Percentiles rank a stretch among this genome's conserved stretches.
These are phyloP conservation scores for Ogataea ganodermae DNA, from an alignment of 805 yeast species.

Conservation along the genomic window DNA sequence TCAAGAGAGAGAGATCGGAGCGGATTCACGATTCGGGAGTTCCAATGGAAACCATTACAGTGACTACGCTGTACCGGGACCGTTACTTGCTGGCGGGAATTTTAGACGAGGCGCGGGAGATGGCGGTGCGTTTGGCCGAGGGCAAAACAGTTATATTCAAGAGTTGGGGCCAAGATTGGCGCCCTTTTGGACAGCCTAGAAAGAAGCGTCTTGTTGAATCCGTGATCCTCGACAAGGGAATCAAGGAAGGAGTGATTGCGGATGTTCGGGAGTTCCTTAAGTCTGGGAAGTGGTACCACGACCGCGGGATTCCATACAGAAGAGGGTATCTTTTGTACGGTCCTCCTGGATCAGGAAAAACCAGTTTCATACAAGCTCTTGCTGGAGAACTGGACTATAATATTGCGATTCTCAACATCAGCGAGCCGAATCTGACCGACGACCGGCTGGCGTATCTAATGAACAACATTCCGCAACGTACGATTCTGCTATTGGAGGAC, in stretches of 20 bases:
- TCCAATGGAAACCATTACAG: conserved; percentile 94
- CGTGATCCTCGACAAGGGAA: conserved; percentile 78
- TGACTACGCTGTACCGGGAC: conserved; percentile 87
- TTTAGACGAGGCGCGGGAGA: conserved; percentile 76
- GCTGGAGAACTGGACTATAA: conserved; percentile 97
- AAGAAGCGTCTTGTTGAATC: conserved; percentile 81
- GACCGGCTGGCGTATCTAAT: conserved; percentile 91
- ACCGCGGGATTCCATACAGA: conserved; percentile 96
- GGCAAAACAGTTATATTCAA: conserved; percentile 94
- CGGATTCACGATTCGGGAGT: conserved; percentile 87
- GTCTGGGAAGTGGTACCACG: conserved; percentile 89
- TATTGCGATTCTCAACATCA: conserved; percentile 86
- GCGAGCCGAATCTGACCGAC: conserved; percentile 91
- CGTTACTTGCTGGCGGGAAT: conserved; percentile 63
- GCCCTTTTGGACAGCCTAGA: conserved; percentile 96
- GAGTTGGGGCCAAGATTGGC: conserved; percentile 98
- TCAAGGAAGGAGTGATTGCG: conserved; percentile 60
- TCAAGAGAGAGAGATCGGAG: conserved; percentile 88
- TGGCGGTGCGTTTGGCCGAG: conserved; percentile 80
- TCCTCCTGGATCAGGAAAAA: conserved; percentile 97
- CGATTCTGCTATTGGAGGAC: conserved; percentile 84
- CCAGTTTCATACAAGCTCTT: conserved; percentile 92
- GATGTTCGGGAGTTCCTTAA: conserved; percentile 81
- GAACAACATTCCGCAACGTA: conserved; percentile 93
- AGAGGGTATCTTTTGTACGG: conserved; percentile 93